Evolutionary conservation across 805 yeast species (phyloP).

Genomic region (Vanderwaltozyma verrucispora): DNA sequence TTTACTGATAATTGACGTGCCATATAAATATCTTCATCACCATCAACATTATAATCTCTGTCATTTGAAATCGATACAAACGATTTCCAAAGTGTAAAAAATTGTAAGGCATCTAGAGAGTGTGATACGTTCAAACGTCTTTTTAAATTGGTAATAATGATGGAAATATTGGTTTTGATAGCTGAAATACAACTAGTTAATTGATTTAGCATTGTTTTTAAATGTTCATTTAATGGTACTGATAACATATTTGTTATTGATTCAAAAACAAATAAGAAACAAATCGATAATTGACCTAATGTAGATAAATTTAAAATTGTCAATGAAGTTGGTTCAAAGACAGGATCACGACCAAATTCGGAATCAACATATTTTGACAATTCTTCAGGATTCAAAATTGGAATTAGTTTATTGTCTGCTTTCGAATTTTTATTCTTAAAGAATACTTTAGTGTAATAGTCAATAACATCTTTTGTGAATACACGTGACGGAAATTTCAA

Average conservation of each 20-base stretch:
- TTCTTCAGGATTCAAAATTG: slow-evolving; percentile 15
- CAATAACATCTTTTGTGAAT: slow-evolving; percentile 12
- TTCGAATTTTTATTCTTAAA: slow-evolving; percentile 3
- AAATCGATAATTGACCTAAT: slow-evolving; percentile 14
- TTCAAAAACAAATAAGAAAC: slow-evolving; percentile 18
- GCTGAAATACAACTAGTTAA: slow-evolving; percentile 8
- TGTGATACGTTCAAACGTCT: slow-evolving; percentile 9
- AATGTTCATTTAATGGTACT: slow-evolving; percentile 9
- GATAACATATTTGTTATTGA: slow-evolving; percentile 15
- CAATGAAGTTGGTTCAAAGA: slow-evolving; percentile 10
- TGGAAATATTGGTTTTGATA: slow-evolving; percentile 10
- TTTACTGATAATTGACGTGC: slow-evolving; percentile 20
- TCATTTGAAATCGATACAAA: slow-evolving; percentile 9
- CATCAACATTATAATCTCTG: slow-evolving; percentile 10
- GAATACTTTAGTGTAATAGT: slow-evolving; percentile 9
- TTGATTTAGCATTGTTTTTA: slow-evolving; percentile 5
- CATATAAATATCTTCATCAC: slow-evolving; percentile 23
- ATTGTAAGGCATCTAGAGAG: slow-evolving; percentile 14
- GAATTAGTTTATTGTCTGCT: slow-evolving; percentile 8
- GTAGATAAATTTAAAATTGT: slow-evolving; percentile 13
- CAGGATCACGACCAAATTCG: slow-evolving; percentile 15
- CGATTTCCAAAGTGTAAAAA: slow-evolving; percentile 16
- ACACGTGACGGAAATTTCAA: slow-evolving; percentile 12
- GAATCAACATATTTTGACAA: slow-evolving; percentile 10
- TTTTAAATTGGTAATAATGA: slow-evolving; percentile 13